Conservation (phyloP, 345 rosid species). For the Cardamine resedifolia region DNA sequence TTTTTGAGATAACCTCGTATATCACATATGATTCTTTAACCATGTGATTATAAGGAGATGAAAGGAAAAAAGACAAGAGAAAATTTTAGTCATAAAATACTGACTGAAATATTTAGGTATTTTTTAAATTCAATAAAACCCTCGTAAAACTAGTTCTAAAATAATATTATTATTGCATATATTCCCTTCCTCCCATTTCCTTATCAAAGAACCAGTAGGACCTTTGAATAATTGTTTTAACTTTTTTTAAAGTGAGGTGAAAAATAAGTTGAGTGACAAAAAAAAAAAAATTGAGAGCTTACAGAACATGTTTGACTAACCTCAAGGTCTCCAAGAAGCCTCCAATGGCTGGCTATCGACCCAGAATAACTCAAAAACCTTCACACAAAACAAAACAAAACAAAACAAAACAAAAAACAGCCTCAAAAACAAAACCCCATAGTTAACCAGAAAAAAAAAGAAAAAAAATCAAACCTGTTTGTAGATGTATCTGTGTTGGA, state of each 20-base stretch:
- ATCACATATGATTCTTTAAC: neutral
- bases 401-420: neutral
- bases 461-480: neutral
- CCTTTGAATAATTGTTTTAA: neutral
- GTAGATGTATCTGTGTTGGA: constrained; percentile 11
- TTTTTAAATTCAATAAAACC: no score
- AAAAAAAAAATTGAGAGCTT: neutral
- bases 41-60: neutral
- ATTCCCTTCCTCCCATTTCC: neutral
- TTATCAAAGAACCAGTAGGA: neutral
- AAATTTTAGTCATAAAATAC: neutral
- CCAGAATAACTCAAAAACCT: constrained; percentile 10
- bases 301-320: constrained; percentile 19
- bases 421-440: neutral
- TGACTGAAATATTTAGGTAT: neutral
- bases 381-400: no score
- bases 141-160: no score
- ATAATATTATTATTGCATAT: no score
- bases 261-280: neutral
- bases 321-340: constrained; percentile 16
- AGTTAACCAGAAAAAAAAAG: neutral
- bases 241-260: neutral
- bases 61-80: neutral
- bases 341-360: constrained; percentile 25
- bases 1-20: constrained; percentile 10